Base-by-base conservation (phyloP, 305 asterid species). In the Rubia occidens region DNA sequence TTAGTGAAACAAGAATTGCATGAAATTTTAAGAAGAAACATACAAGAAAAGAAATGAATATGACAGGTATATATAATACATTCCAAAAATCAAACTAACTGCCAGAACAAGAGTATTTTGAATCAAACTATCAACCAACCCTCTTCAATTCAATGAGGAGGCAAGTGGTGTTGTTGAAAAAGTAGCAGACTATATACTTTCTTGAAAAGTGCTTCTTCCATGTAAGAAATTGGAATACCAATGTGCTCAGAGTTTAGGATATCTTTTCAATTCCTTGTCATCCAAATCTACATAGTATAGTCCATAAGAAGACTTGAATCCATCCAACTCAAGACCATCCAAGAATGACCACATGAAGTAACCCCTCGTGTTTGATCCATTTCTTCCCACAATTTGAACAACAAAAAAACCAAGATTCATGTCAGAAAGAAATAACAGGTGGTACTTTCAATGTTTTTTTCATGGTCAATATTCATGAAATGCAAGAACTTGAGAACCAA, bases 141-240 rank as follows among this genome's bases (percentile, higher is more conserved):
- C 37, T 18, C 32, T 56, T 58, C 39, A 8, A 24, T 32, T 65
- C 43, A 72, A 17, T 66, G 21, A 17, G 58, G 78, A 73, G 49
- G 20, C 40, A 9, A 15, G 24, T 44, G 75, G 24, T n/a, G 26
- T 2, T 32, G 37, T 20, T 6, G 44, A 29, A 60, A 42, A 29
- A 60, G 80, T 40, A 51, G 44, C 5, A 66, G 80, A n/a, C 20
- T 15, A 14, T 2, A 45, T 7, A n/a, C 18, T 18, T 5, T 71
- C 4, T 49, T 64, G 20, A 17, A 65, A 13, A 59, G 56, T 35
- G 69, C 32, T 77, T 64, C 59, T 73, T 47, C 84, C 83, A 40
- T 64, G 78, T 70, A 87, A 75, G 82, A 85, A 85, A 74, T 66
- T 24, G 11, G 87, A 71, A 75, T 85, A 83, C 87, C 89, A 87